phyloP scores from a whole-genome alignment of 495 filamentous ascomycete species.

The Amorphotheca resinae region DNA sequence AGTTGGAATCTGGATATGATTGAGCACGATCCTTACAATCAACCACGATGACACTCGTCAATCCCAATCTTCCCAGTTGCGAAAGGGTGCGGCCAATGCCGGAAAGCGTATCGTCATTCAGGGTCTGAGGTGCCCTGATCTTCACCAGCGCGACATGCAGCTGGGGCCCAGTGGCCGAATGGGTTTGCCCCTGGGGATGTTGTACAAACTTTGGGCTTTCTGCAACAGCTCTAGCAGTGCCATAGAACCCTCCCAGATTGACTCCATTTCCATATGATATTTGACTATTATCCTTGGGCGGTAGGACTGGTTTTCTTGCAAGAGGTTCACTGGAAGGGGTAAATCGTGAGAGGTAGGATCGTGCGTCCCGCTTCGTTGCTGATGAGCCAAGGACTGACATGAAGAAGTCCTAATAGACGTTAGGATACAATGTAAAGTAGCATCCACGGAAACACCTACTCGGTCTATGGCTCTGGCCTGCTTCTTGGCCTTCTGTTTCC shows the following conservation, averaged over 20 bases:
- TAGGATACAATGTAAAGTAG: not conserved
- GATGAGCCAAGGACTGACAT: conserved; percentile 72
- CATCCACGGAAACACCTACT: conserved; percentile 1
- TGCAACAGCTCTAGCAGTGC: conserved; percentile 42
- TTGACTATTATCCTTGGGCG: conserved; percentile 5
- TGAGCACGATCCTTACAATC: conserved; percentile 41
- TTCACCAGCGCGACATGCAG: conserved; percentile 82
- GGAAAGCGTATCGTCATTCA: conserved; percentile 52
- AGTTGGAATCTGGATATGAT: conserved; percentile 10
- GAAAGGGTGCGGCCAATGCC: conserved; percentile 75
- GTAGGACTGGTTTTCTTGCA: not conserved
- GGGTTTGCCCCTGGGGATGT: conserved; percentile 26
- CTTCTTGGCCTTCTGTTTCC: conserved; percentile 19
- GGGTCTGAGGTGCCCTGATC: conserved; percentile 54
- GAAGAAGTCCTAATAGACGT: conserved; percentile 54
- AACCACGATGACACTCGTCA: conserved; percentile 69
- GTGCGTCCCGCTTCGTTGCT: conserved; percentile 82
- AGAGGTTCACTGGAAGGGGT: conserved; percentile 27
- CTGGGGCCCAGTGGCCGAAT: conserved; percentile 29
- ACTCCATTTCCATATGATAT: conserved; percentile 27
- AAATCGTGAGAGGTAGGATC: conserved; percentile 73
- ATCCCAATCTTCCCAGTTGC: conserved; percentile 68
- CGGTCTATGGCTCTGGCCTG: conserved; percentile 17
- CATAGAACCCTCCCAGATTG: conserved; percentile 52
- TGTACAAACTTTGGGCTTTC: conserved; percentile 51